Evolutionary conservation across 2,329 filamentous ascomycete species (phyloP).

Genomic region (Fusarium haematococcum): DNA sequence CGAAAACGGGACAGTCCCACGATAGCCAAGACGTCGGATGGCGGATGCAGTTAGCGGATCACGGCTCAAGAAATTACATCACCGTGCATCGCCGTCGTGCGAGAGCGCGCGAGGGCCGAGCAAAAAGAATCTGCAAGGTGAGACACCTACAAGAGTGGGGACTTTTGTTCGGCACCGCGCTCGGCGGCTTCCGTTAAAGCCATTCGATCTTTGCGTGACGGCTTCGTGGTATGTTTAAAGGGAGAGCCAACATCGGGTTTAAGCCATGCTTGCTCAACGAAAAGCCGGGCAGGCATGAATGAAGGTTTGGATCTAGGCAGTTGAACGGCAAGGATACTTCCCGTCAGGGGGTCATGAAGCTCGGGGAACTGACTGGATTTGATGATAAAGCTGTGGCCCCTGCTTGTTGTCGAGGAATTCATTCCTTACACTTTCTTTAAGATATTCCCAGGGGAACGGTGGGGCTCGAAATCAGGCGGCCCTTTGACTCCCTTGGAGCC

Average conservation of each 20-base stretch:
- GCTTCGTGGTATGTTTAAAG: background rate
- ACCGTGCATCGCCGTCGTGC: constrained; percentile 30
- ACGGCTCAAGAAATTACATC: constrained; percentile 39
- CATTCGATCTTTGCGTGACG: constrained; percentile 6
- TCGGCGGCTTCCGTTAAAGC: constrained; percentile 30
- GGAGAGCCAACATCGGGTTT: background rate
- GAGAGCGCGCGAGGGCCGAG: constrained; percentile 3
- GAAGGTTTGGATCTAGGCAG: background rate
- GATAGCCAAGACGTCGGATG: constrained; percentile 3
- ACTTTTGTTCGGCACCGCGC: constrained; percentile 16
- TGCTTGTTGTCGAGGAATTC: constrained; percentile 1
- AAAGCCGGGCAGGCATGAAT: background rate
- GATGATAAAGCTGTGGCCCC: background rate
- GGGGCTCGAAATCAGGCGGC: constrained; percentile 17
- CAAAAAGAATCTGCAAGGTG: background rate
- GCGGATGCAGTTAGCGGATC: constrained; percentile 19
- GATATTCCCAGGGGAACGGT: constrained; percentile 28
- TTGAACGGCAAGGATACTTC: constrained; percentile 1
- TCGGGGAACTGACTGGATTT: background rate
- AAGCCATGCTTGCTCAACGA: background rate
- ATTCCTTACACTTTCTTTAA: background rate
- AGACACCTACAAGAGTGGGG: constrained; percentile 5
- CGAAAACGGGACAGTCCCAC: background rate
- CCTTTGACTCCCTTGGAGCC: constrained; percentile 26
- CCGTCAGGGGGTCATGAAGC: background rate